Conservation (phyloP, 805 yeast genomes). For the Starmerella floricola region DNA sequence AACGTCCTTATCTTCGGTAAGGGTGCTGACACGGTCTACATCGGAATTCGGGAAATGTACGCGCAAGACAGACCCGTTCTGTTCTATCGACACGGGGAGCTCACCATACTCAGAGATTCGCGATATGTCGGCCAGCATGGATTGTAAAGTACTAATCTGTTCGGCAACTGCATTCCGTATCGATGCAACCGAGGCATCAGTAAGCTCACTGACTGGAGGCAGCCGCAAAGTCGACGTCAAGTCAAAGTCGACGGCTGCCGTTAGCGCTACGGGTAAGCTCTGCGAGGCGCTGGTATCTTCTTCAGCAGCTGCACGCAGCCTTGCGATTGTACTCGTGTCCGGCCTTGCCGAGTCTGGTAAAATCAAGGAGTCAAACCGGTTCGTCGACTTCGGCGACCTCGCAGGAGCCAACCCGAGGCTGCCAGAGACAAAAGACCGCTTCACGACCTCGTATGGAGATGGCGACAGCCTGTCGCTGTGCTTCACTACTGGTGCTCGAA, state of each 20-base stretch:
- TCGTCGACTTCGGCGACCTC: too few species aligned
- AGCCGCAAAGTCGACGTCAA: conserved; percentile 33
- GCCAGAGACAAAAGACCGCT: background rate
- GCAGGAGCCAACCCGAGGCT: too few species aligned
- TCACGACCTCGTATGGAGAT: background rate
- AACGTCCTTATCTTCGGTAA: conserved; percentile 50
- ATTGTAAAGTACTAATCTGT: conserved; percentile 29
- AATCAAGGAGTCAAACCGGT: too few species aligned
- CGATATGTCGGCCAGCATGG: conserved; percentile 35
- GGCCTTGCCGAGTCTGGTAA: background rate
- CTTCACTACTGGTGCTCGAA: too few species aligned
- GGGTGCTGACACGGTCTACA: conserved; percentile 40
- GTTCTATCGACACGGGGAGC: conserved; percentile 43
- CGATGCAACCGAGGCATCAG: conserved; percentile 34
- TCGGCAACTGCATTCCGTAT: conserved; percentile 30
- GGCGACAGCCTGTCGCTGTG: background rate
- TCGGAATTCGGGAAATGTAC: conserved; percentile 67
- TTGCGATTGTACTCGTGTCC: background rate
- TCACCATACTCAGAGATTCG: conserved; percentile 48
- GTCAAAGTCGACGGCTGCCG: conserved; percentile 41
- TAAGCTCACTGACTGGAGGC: conserved; percentile 33
- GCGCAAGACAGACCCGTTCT: conserved; percentile 31
- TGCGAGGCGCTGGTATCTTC: background rate
- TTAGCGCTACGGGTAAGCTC: background rate
- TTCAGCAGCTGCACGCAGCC: background rate